Conservation (phyloP, 805 yeast genomes). For the Barnettozyma vustinii region DNA sequence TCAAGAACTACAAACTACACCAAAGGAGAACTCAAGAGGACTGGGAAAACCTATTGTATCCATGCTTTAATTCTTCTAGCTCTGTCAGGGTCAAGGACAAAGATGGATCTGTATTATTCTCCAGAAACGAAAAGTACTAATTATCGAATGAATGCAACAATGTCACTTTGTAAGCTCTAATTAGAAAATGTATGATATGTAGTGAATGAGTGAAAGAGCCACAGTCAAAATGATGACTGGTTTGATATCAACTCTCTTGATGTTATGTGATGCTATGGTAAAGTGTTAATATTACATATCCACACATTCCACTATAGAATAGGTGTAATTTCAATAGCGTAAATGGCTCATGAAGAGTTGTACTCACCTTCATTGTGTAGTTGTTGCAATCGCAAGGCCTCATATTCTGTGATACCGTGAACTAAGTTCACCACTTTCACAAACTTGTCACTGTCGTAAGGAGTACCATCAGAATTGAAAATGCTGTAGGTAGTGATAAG, state of each 20-base stretch:
- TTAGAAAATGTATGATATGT: not conserved
- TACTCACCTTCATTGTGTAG: constrained; percentile 22
- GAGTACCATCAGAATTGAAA: constrained; percentile 37
- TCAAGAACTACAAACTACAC: constrained; percentile 32
- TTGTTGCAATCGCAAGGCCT: constrained; percentile 19
- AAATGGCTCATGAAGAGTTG: not conserved
- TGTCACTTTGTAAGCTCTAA: not conserved
- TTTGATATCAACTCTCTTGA: not conserved
- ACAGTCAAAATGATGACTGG: not conserved
- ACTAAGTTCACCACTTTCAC: constrained; percentile 20
- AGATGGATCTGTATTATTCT: constrained; percentile 38
- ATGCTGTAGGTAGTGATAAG: constrained; percentile 39
- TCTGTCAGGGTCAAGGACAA: constrained; percentile 32
- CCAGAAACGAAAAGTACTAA: constrained; percentile 17
- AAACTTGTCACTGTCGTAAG: constrained; percentile 18
- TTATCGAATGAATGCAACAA: not conserved
- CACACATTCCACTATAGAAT: not conserved
- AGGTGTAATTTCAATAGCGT: constrained; percentile 5
- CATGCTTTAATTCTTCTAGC: constrained; percentile 30
- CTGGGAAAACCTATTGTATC: constrained; percentile 32
- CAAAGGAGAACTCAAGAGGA: constrained; percentile 33
- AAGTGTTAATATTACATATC: constrained; percentile 3
- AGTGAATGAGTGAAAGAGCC: not conserved
- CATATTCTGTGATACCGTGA: constrained; percentile 22
- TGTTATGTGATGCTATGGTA: constrained; percentile 1